Base-by-base conservation (phyloP, 345 rosid genomes). In the Pelargonium nanum region DNA sequence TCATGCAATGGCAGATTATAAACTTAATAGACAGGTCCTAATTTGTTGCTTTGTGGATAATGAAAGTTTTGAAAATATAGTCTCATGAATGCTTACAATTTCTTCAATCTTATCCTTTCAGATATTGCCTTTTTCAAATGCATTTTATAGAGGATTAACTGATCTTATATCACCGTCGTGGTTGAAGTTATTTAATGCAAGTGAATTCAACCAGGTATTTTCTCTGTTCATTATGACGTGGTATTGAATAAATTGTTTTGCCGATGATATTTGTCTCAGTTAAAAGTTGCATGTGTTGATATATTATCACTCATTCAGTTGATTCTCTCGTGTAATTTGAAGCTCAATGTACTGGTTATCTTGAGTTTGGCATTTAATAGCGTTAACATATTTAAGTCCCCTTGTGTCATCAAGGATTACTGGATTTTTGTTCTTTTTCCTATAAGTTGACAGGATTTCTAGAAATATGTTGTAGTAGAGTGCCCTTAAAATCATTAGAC, bases 1-100 rank as follows among this genome's bases (percentile, higher is more conserved):
- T 74, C 95, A 92, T 84, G 97, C 96, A 62, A 89, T 92, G 81
- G 98, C 97, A 26, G 94, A 89, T 82, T 85, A 87, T 70, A 92
- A 89, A 78, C 98, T 92, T 70, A 92, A 89, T 62, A 74, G 96
- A 64, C 98, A 92, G 97, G 97, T 89, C 61, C 65, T n/a, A 61
- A 25, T 65, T 63, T 23, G 28, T 63, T 65, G 21, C 53, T 65
- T 68, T 58, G 55, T 23, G 25, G 48, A 53, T 9, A 9, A 40
- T 40, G 10, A 40, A 40, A 40, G 15, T 40, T 15, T 40, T 40
- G 10, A 40, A 40, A 40, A 40, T 40, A 17, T 40, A 40, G 9
- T n/a, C 25, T 8, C 26, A 25, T 58, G 55, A 12, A 45, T 13
- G 8, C 34, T 22, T 45, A 45, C 50, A 55, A 63, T 60, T 24